phyloP scores from a whole-genome alignment of 2,329 filamentous ascomycete species.

The Ceratocystis harringtonii region DNA sequence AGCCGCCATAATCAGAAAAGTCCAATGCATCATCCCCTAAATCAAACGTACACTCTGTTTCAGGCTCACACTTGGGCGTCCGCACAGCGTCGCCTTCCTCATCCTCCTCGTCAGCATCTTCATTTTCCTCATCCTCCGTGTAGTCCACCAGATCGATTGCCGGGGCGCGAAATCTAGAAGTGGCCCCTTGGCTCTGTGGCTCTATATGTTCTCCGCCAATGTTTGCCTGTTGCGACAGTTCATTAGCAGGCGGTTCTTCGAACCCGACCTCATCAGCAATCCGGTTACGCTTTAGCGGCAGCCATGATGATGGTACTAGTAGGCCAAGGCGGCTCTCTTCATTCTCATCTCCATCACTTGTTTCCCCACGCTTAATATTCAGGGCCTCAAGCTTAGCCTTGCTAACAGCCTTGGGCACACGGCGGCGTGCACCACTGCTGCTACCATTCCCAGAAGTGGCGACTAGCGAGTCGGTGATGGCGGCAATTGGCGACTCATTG shows the following conservation, averaged over 20 bases:
- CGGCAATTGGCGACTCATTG: constrained; percentile 32
- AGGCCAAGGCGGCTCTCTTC: constrained; percentile 19
- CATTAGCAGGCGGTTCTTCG: too few species aligned
- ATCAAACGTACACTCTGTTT: background rate
- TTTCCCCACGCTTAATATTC: constrained; percentile 20
- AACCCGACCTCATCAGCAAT: background rate
- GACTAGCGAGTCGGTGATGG: constrained; percentile 22
- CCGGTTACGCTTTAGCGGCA: constrained; percentile 5
- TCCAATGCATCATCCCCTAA: background rate
- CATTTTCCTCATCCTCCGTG: background rate
- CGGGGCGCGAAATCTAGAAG: too few species aligned
- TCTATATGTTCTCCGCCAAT: too few species aligned
- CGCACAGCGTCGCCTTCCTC: background rate
- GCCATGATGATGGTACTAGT: constrained; percentile 3
- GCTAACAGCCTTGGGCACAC: constrained; percentile 9
- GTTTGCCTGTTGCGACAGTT: too few species aligned
- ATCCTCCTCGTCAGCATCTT: background rate
- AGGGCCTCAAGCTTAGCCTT: constrained; percentile 15
- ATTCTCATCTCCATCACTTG: constrained; percentile 19
- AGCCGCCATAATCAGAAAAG: background rate
- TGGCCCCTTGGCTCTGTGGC: too few species aligned
- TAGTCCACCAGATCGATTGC: background rate
- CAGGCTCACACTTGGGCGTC: background rate
- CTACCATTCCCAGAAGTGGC: constrained; percentile 17
- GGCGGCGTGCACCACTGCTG: constrained; percentile 5